Percentiles rank a stretch among this genome's conserved stretches.
Evolutionary conservation across 331 rosid species (phyloP).

Genomic region (Malus hybrid): DNA sequence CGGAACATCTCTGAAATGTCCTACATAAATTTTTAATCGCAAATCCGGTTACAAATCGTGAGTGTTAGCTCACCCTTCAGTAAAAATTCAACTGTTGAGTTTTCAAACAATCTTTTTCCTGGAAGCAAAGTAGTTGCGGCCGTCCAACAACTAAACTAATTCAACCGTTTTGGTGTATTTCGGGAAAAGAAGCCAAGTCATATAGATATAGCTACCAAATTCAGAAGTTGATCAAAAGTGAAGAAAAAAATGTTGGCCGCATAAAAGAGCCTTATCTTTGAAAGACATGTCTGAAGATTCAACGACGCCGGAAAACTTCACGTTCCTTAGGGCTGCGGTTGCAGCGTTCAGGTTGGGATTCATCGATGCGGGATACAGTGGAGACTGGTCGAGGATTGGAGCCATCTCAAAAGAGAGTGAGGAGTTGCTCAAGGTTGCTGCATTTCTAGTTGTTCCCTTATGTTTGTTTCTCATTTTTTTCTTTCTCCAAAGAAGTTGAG

Average conservation of each 20-base stretch:
- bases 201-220: too few relatives aligned
- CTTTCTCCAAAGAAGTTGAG: slow-evolving; percentile 22
- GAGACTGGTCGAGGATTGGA: slow-evolving; percentile 97
- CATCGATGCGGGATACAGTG: slow-evolving; percentile 88
- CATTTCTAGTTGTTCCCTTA: slow-evolving; percentile 59
- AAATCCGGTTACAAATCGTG: too few relatives aligned
- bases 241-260: slow-evolving; percentile 18
- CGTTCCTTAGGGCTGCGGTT: slow-evolving; percentile 38
- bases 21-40: too few relatives aligned
- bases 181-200: too few relatives aligned
- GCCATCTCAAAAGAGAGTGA: slow-evolving; percentile 59
- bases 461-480: slow-evolving; percentile 57
- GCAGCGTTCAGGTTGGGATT: slow-evolving; percentile 68
- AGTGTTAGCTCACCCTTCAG: too few relatives aligned
- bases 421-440: slow-evolving; percentile 58
- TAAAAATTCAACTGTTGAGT: too few relatives aligned
- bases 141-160: too few relatives aligned
- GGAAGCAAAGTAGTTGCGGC: too few relatives aligned
- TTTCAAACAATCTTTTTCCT: too few relatives aligned
- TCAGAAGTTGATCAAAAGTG: background rate
- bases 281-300: slow-evolving; percentile 23
- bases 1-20: too few relatives aligned
- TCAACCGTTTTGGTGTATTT: too few relatives aligned
- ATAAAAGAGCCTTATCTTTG: slow-evolving; percentile 27
- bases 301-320: slow-evolving; percentile 3